Base-by-base conservation (phyloP, 208 protist genomes). In the Trypanosoma grayi region DNA sequence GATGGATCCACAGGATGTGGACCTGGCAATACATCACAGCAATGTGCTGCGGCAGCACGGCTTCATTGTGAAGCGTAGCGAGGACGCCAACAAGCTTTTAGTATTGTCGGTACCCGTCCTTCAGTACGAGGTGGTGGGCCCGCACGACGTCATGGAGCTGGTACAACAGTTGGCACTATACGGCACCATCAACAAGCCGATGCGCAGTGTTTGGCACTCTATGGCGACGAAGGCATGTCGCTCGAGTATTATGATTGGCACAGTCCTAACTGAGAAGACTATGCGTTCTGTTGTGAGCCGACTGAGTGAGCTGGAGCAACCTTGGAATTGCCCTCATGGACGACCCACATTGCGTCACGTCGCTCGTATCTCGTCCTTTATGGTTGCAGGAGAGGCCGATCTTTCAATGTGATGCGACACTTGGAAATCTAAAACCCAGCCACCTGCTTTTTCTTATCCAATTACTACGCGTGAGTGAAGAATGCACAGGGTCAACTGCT, bases 281-380 rank as follows among this genome's bases (percentile, higher is more conserved):
- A 97, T 97, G 93, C 62, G 70, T 13, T 68, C 54, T 33, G 80
- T 97, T 41, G 71, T 97, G 51, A 59, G 68, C 25, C 76, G 83
- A 18, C 72, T 97, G 22, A 63, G 69, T 22, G 65, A 71, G 58
- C 65, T 97, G n/a, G 77, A 94, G 2, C 85, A 97, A 50, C 95
- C 95, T 41, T 98, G 95, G 94, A 92, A 85, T 72, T 98, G 94
- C 54, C 95, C 95, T n/a, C 95, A 98, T 66, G 95, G 95, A 22
- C 73, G 95, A 20, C 93, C 94, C 4, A 98, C 93, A 11, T 56
- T 97, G 47, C 79, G 92, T 31, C 75, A 89, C 47, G 55, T 93
- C 14, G 57, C 70, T 20, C 81, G 66, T 41, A 56, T 92, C 0
- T 56, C 60, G 20, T 54, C 60, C 27, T 45, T 75, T 8, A 57